phyloP scores from a whole-genome alignment of 345 rosid species.

The Combretum micranthum region DNA sequence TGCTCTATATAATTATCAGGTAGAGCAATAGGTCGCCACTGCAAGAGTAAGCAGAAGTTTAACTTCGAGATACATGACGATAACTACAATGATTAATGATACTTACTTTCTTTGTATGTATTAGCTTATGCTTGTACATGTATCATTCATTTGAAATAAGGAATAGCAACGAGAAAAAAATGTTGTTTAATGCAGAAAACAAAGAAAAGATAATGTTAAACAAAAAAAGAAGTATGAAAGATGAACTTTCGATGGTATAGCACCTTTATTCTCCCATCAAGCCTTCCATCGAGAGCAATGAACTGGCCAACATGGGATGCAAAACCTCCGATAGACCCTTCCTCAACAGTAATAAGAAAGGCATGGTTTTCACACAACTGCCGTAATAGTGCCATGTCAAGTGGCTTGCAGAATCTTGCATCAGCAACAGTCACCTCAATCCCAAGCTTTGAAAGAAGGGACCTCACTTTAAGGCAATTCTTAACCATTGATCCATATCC shows the following conservation, averaged over 20 bases:
- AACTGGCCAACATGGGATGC: conserved; percentile 90
- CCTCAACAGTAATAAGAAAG: conserved; percentile 79
- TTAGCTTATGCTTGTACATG: too few relatives aligned
- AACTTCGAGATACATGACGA: not conserved
- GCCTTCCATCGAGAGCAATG: conserved; percentile 85
- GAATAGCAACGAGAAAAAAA: too few relatives aligned
- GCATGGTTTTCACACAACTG: conserved; percentile 60
- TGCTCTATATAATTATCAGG: conserved; percentile 80
- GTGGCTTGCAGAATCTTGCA: conserved; percentile 96
- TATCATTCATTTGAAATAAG: too few relatives aligned
- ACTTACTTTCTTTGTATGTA: not conserved
- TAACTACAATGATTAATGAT: too few relatives aligned
- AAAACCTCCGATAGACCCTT: conserved; percentile 87
- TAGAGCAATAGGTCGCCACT: conserved; percentile 94
- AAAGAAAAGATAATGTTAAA: conserved; percentile 1
- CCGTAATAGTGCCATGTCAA: conserved; percentile 67
- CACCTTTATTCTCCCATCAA: conserved; percentile 79
- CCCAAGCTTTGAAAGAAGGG: conserved; percentile 79
- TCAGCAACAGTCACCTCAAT: conserved; percentile 81
- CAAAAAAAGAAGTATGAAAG: not conserved
- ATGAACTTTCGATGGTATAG: not conserved
- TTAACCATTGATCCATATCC: conserved; percentile 94
- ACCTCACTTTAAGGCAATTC: conserved; percentile 76
- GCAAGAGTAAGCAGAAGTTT: conserved; percentile 4
- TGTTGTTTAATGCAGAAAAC: not conserved